Base-by-base conservation (phyloP, 768 basidiomycete species). In the Lentinula lateritia region DNA sequence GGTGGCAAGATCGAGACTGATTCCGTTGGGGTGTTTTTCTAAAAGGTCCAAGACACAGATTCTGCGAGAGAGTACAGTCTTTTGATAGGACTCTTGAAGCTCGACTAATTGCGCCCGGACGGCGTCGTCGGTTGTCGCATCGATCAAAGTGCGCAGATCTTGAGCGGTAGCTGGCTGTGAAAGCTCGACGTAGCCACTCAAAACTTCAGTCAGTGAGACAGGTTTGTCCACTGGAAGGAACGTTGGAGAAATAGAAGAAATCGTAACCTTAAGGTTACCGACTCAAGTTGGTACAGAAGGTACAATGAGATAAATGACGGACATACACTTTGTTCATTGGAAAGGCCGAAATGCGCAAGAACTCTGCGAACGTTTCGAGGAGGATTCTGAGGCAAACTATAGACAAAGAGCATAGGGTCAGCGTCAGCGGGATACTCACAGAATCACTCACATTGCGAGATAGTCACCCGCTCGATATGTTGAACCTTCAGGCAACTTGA, bases 401-500 rank as follows among this genome's bases (percentile, higher is more conserved):
- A 50, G 0, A 20, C 12, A 45, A n/a, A 8, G 18, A 15, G 15
- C 8, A 5, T 41, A 10, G 15, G 20, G 20, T 48, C 18, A 23
- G 28, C 18, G 46, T 20, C 3, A 9, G 8, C 28, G 52, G 12
- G 13, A 35, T 48, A 12, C 36, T 2, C n/a, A 32, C 16, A 23
- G 7, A 16, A 6, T 7, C 35, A 68, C 75, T 61, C 48, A 76
- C 73, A 83, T 73, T 2, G 77, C 74, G 8, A 83, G 69, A 66
- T 83, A 83, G 63, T 83, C 81, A 9, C 81, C 81, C 9, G 78
- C 72, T 23, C 73, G 71, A 43, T 76, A 79, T 0, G 72, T 73
- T 56, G 69, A 68, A 3, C 71, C 72, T 35, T 73, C 72, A 0
- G 79, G 79, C 7, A 81, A 69, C 57, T 73, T 70, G 50, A 81